These are phyloP conservation scores for Aaosphaeria arxii DNA, from an alignment of 2,329 filamentous ascomycete species.

Conservation along the genomic window DNA sequence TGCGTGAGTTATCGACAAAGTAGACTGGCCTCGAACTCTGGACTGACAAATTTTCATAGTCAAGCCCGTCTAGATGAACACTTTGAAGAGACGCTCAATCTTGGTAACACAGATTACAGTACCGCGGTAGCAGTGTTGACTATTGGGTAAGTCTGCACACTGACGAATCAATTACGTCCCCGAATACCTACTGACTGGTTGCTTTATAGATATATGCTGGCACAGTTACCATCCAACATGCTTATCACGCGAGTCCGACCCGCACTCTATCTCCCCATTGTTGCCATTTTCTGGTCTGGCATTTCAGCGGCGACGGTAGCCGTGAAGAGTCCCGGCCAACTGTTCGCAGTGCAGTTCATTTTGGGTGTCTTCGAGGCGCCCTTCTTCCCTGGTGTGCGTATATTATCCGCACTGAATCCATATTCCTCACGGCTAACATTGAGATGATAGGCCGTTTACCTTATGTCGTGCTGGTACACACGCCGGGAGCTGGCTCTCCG, in stretches of 20 bases:
- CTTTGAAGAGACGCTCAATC: constrained; percentile 3
- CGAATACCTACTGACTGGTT: not conserved
- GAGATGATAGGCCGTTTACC: not conserved
- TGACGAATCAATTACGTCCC: not conserved
- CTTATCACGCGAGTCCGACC: constrained; percentile 9
- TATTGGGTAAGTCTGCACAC: constrained; percentile 2
- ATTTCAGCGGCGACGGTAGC: constrained; percentile 6
- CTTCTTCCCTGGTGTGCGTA: not conserved
- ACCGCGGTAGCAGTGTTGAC: constrained; percentile 11
- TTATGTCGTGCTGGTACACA: not conserved
- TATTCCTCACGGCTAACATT: too few species aligned
- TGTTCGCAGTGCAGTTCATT: not conserved
- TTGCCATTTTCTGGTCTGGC: constrained; percentile 7
- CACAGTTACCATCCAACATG: constrained; percentile 4
- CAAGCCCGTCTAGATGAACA: not conserved
- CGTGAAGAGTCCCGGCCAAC: not conserved
- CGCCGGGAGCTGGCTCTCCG: not conserved
- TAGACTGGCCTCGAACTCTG: not conserved
- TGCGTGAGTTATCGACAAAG: not conserved
- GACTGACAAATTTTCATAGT: not conserved
- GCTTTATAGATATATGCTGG: not conserved
- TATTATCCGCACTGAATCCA: not conserved
- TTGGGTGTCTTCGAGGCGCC: not conserved
- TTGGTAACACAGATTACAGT: constrained; percentile 12
- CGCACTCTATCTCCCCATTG: constrained; percentile 7